Conservation (phyloP, 2,329 filamentous ascomycete genomes). For the Alternaria dauci region DNA sequence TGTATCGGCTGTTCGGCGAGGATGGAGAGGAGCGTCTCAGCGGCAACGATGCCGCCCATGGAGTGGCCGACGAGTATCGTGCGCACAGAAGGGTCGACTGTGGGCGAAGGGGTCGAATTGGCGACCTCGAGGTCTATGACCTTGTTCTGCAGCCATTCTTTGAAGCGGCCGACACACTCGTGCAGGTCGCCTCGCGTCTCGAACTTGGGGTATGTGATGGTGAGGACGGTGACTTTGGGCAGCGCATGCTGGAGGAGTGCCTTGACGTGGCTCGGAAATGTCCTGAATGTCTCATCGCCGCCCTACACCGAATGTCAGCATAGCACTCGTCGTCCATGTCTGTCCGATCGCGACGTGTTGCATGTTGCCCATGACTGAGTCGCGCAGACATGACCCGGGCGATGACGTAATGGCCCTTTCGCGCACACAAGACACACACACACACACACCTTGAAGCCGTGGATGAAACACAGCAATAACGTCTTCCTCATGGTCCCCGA, state of each 20-base stretch:
- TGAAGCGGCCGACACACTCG: slow-evolving; percentile 75
- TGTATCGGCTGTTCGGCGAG: slow-evolving; percentile 62
- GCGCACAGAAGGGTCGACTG: slow-evolving; percentile 83
- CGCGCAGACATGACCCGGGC: not conserved
- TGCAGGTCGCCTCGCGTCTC: slow-evolving; percentile 81
- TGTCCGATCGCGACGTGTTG: not conserved
- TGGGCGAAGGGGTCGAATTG: slow-evolving; percentile 80
- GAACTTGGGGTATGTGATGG: slow-evolving; percentile 79
- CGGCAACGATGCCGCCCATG: slow-evolving; percentile 90
- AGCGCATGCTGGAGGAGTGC: slow-evolving; percentile 70
- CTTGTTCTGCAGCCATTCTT: slow-evolving; percentile 85
- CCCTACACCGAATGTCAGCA: slow-evolving; percentile 60
- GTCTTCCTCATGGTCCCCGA: slow-evolving; percentile 74
- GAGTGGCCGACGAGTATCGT: slow-evolving; percentile 86
- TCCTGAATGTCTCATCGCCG: slow-evolving; percentile 78
- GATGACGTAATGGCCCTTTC: slow-evolving; percentile 6
- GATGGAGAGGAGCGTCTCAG: slow-evolving; percentile 82
- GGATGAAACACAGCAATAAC: slow-evolving; percentile 81
- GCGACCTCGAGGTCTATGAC: slow-evolving; percentile 94
- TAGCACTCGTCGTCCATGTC: not conserved
- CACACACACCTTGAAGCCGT: slow-evolving; percentile 77
- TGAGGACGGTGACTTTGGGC: slow-evolving; percentile 72
- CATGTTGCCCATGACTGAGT: slow-evolving; percentile 2
- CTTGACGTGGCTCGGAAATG: slow-evolving; percentile 77
- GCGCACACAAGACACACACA: slow-evolving; percentile 41